phyloP scores from a whole-genome alignment of 208 protist genomes.

The Trypanosoma brucei region DNA sequence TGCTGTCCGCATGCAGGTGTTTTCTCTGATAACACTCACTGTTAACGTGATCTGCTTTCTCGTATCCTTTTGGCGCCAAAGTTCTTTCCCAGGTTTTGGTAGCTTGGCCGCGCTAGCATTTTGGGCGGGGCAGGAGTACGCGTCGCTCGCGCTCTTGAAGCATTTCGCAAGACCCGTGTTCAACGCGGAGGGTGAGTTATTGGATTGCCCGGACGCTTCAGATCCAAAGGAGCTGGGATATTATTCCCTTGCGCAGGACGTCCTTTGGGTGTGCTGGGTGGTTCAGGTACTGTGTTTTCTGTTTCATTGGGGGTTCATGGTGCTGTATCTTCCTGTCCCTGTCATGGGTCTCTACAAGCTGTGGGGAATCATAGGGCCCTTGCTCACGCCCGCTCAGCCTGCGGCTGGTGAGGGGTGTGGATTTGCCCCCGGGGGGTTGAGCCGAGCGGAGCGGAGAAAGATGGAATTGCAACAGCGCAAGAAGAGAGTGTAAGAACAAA shows the following conservation, averaged over 20 bases:
- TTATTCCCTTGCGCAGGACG: constrained; percentile 80
- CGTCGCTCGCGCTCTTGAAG: constrained; percentile 46
- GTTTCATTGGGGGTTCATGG: constrained; percentile 60
- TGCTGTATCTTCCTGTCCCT: constrained; percentile 87
- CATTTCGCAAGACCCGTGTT: constrained; percentile 46
- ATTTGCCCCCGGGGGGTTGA: constrained; percentile 20
- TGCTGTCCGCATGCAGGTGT: constrained; percentile 59
- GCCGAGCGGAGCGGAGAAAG: constrained; percentile 56
- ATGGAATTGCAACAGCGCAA: constrained; percentile 66
- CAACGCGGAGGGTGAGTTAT: constrained; percentile 44
- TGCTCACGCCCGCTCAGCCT: constrained; percentile 27
- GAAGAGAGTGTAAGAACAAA: constrained; percentile 13
- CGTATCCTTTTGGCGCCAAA: constrained; percentile 54
- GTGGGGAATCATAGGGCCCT: constrained; percentile 37
- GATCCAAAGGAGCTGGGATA: constrained; percentile 74
- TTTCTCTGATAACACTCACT: constrained; percentile 50
- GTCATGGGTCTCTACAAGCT: constrained; percentile 65
- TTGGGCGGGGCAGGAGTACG: constrained; percentile 77
- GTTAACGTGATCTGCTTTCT: constrained; percentile 66
- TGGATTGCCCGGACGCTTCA: constrained; percentile 71
- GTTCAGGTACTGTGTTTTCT: constrained; percentile 70
- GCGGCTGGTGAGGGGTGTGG: constrained; percentile 19
- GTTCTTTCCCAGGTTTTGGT: constrained; percentile 41
- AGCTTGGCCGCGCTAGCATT: constrained; percentile 64
- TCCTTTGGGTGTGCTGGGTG: constrained; percentile 87